These are phyloP conservation scores for Fusarium odoratissimum DNA, from an alignment of 2,329 filamentous ascomycete genomes.

Conservation along the genomic window DNA sequence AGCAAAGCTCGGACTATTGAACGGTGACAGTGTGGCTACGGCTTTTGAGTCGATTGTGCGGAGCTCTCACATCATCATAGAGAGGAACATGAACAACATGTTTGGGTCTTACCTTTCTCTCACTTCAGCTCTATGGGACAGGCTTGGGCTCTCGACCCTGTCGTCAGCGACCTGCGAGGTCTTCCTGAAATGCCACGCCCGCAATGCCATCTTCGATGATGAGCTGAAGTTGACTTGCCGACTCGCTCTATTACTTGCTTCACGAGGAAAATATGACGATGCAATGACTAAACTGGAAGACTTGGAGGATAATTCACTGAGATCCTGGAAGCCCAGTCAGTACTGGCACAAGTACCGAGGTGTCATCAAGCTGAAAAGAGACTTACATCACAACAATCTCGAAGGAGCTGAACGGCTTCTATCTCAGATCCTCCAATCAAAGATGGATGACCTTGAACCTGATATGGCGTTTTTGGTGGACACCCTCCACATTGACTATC, in stretches of 20 bases:
- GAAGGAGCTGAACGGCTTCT: conserved; percentile 63
- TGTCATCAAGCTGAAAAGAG: conserved; percentile 72
- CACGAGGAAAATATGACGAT: conserved; percentile 76
- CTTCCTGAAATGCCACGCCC: conserved; percentile 78
- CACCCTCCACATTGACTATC: conserved; percentile 63
- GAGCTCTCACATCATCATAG: conserved; percentile 83
- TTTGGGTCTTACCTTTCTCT: conserved; percentile 81
- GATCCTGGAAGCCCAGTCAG: conserved; percentile 82
- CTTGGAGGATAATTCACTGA: conserved; percentile 70
- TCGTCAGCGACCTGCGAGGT: conserved; percentile 74
- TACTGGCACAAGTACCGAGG: conserved; percentile 76
- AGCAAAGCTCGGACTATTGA: conserved; percentile 80
- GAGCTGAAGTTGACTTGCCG: conserved; percentile 79
- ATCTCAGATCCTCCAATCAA: conserved; percentile 64
- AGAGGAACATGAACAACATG: conserved; percentile 77
- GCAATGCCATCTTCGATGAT: conserved; percentile 75
- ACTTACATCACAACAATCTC: conserved; percentile 67
- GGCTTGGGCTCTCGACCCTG: conserved; percentile 72
- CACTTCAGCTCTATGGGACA: conserved; percentile 77
- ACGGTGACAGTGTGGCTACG: conserved; percentile 71
- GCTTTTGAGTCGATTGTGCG: conserved; percentile 84
- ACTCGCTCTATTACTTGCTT: conserved; percentile 69
- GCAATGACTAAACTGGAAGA: conserved; percentile 61
- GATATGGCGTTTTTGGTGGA: conserved; percentile 65
- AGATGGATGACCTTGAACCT: conserved; percentile 62